Conservation (phyloP, 1,139 yeast genomes). For the Taphrina confusa region DNA sequence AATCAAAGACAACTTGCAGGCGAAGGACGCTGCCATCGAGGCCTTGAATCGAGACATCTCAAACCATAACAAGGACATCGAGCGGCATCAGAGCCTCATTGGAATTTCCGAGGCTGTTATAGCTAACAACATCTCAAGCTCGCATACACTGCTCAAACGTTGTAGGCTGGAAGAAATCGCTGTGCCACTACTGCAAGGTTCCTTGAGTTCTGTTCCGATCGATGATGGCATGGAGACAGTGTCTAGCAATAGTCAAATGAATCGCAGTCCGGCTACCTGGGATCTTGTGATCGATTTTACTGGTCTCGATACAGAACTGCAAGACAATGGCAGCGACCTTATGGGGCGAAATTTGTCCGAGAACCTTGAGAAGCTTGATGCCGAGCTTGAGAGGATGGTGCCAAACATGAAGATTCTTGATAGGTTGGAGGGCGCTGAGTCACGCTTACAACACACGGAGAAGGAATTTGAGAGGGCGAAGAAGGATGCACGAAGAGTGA, state of each 20-base stretch:
- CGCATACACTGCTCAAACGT: conserved; percentile 63
- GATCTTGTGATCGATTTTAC: conserved; percentile 61
- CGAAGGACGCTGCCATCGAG: conserved; percentile 33
- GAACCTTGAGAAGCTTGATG: conserved; percentile 56
- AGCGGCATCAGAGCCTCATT: not conserved
- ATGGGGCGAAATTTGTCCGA: conserved; percentile 51
- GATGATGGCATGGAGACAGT: conserved; percentile 40
- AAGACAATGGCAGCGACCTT: conserved; percentile 46
- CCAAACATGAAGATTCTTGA: conserved; percentile 83
- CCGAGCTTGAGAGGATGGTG: conserved; percentile 62
- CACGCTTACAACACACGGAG: conserved; percentile 62
- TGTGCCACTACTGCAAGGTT: conserved; percentile 66
- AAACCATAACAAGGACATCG: not conserved
- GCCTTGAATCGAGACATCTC: conserved; percentile 13
- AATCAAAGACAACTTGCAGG: not conserved
- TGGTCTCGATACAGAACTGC: conserved; percentile 53
- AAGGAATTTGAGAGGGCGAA: conserved; percentile 66
- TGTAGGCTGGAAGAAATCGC: conserved; percentile 73
- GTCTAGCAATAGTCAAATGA: conserved; percentile 35
- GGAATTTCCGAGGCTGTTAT: not conserved
- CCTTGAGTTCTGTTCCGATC: conserved; percentile 55
- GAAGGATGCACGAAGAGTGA: conserved; percentile 59
- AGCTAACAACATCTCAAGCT: not conserved
- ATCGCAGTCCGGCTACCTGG: conserved; percentile 46
- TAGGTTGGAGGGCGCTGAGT: conserved; percentile 69